Conservation (phyloP, 139 green algal genomes). For the Picochlorum sp. region DNA sequence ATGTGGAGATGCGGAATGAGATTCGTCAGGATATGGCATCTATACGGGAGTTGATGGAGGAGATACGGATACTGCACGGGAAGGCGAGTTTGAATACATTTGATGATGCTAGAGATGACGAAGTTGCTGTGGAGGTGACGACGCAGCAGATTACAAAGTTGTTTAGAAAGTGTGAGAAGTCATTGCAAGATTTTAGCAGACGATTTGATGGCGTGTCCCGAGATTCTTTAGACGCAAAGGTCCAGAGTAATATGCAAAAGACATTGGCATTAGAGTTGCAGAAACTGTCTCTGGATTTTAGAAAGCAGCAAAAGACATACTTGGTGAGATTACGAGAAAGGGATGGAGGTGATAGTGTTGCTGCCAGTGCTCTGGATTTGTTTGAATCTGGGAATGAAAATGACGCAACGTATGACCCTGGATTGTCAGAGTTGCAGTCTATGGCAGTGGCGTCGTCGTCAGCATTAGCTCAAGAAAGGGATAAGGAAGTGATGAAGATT, state of each 20-base stretch:
- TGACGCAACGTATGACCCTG: conserved; percentile 47
- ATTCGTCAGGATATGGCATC: conserved; percentile 33
- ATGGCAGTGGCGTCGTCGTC: conserved; percentile 34
- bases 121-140: conserved; percentile 33
- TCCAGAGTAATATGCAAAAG: conserved; percentile 58
- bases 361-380: conserved; percentile 23
- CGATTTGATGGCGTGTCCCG: not conserved
- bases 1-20: conserved; percentile 46
- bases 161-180: conserved; percentile 44
- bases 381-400: conserved; percentile 23
- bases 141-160: conserved; percentile 52
- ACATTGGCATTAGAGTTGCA: conserved; percentile 80
- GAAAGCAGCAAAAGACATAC: conserved; percentile 79
- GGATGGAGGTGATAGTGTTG: conserved; percentile 44
- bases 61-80: conserved; percentile 36
- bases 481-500: conserved; percentile 79
- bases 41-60: conserved; percentile 51
- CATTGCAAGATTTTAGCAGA: conserved; percentile 37
- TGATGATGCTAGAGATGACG: conserved; percentile 41
- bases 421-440: conserved; percentile 62
- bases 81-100: conserved; percentile 41
- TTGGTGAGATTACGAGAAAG: conserved; percentile 66
- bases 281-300: conserved; percentile 73
- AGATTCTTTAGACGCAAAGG: conserved; percentile 36
- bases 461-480: conserved; percentile 60